A percentile compares a stretch with the other conserved stretches of the same genome.
These are phyloP conservation scores for Gleditsia sinensis DNA, from an alignment of 306 rosid species.

Conservation along the genomic window DNA sequence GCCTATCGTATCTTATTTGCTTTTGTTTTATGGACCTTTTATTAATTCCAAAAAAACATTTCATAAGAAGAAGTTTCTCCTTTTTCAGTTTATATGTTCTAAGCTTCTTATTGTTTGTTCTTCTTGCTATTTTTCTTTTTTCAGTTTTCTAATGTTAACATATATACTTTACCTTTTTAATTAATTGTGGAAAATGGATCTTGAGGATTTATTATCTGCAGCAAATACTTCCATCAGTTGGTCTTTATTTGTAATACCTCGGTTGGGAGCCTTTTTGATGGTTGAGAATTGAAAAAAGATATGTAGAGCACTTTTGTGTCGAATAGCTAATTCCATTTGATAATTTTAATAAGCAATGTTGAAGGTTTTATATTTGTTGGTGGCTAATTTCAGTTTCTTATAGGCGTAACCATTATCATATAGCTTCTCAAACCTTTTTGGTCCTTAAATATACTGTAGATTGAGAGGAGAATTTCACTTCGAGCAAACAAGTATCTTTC, in stretches of 20 bases:
- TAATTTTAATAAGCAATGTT: slow-evolving; percentile 9
- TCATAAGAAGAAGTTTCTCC: slow-evolving; percentile 9
- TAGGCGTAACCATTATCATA: background rate
- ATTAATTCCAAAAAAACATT: background rate
- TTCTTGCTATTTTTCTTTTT: slow-evolving; percentile 7
- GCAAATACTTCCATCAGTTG: background rate
- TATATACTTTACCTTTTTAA: background rate
- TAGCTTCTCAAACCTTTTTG: slow-evolving; percentile 16
- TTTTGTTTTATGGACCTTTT: slow-evolving; percentile 20
- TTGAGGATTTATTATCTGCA: background rate
- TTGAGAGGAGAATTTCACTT: too few species aligned
- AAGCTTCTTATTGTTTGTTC: background rate
- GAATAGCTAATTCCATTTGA: background rate
- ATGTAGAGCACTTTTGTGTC: background rate
- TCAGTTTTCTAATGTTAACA: background rate
- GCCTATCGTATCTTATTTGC: slow-evolving; percentile 24
- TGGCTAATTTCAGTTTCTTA: background rate
- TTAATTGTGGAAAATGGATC: background rate
- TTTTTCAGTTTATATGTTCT: slow-evolving; percentile 2
- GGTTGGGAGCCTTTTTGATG: background rate
- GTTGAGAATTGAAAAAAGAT: background rate
- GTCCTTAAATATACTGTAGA: slow-evolving; percentile 3
- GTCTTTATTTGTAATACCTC: slow-evolving; percentile 14
- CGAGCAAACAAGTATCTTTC: too few species aligned
- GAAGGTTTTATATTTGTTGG: slow-evolving; percentile 8